Conservation (phyloP, 1,284 basidiomycete species). For the Trametes polyzona region DNA sequence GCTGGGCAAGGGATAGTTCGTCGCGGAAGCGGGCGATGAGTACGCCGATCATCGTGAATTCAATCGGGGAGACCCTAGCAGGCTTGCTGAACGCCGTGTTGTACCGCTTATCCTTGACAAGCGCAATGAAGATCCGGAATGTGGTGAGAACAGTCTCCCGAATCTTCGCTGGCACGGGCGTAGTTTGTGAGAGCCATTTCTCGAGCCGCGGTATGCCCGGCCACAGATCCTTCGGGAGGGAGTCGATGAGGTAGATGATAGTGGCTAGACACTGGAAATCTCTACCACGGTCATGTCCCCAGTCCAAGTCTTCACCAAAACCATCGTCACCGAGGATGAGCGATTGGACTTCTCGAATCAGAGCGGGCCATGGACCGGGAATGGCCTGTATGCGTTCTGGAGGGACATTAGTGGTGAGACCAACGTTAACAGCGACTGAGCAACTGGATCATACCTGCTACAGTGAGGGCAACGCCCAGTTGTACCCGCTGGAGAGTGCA, state of each 20-base stretch:
- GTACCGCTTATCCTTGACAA: slow-evolving; percentile 42
- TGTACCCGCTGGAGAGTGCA: slow-evolving; percentile 45
- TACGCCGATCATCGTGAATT: slow-evolving; percentile 52
- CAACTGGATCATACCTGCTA: slow-evolving; percentile 49
- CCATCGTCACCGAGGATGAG: slow-evolving; percentile 45
- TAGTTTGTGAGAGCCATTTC: slow-evolving; percentile 42
- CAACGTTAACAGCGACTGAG: too few species aligned
- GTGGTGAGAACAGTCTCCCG: slow-evolving; percentile 41
- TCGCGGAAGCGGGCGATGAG: slow-evolving; percentile 44
- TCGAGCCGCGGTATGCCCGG: slow-evolving; percentile 42
- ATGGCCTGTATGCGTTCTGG: slow-evolving; percentile 53
- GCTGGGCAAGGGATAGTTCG: slow-evolving; percentile 44
- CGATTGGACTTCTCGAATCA: slow-evolving; percentile 46
- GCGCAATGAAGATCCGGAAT: slow-evolving; percentile 45
- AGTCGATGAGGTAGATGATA: slow-evolving; percentile 46
- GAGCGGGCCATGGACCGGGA: slow-evolving; percentile 45
- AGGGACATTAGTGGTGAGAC: too few species aligned
- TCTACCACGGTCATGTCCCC: slow-evolving; percentile 49
- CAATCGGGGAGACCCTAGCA: slow-evolving; percentile 49
- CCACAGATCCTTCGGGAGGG: slow-evolving; percentile 35
- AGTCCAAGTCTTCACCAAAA: slow-evolving; percentile 48
- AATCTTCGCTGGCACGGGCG: slow-evolving; percentile 35
- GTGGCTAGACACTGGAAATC: slow-evolving; percentile 52
- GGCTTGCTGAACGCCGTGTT: slow-evolving; percentile 44
- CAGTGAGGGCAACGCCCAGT: slow-evolving; percentile 45